phyloP scores from a whole-genome alignment of 2,329 filamentous ascomycete species.

The Scleromitrula shiraiana region DNA sequence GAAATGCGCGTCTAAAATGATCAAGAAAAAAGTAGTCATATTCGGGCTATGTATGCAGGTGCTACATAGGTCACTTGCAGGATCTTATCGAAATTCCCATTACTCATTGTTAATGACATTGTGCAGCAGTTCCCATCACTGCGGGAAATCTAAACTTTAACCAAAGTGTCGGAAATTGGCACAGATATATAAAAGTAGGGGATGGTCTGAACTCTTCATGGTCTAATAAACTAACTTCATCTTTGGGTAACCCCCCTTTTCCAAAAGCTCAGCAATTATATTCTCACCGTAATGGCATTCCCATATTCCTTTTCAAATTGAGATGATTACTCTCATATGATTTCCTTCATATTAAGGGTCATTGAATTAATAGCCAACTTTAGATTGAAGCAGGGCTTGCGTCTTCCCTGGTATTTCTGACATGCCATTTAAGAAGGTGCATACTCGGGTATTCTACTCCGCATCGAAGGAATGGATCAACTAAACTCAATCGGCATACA shows the following conservation, averaged over 20 bases:
- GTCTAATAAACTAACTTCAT: background rate
- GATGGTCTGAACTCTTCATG: background rate
- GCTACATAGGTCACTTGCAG: background rate
- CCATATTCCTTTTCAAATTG: too few relatives aligned
- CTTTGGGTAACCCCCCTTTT: background rate
- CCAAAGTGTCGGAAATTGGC: constrained; percentile 9
- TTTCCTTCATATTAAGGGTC: background rate
- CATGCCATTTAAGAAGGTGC: background rate
- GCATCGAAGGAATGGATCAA: background rate
- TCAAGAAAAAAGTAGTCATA: too few relatives aligned
- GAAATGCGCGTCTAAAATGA: too few relatives aligned
- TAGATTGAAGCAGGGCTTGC: background rate
- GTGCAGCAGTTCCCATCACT: background rate
- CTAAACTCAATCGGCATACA: background rate
- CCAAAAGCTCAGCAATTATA: background rate
- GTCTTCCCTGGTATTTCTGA: background rate
- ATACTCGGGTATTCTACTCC: constrained; percentile 2
- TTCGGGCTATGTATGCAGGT: background rate
- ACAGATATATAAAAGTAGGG: background rate
- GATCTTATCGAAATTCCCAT: too few relatives aligned
- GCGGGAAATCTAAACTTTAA: constrained; percentile 11
- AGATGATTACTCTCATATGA: too few relatives aligned
- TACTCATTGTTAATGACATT: too few relatives aligned
- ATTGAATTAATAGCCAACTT: background rate
- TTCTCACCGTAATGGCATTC: background rate